A percentile compares a stretch with the other conserved stretches of the same genome.
phyloP scores from a whole-genome alignment of 2,329 filamentous ascomycete species.

The Xylariaceae sp. region DNA sequence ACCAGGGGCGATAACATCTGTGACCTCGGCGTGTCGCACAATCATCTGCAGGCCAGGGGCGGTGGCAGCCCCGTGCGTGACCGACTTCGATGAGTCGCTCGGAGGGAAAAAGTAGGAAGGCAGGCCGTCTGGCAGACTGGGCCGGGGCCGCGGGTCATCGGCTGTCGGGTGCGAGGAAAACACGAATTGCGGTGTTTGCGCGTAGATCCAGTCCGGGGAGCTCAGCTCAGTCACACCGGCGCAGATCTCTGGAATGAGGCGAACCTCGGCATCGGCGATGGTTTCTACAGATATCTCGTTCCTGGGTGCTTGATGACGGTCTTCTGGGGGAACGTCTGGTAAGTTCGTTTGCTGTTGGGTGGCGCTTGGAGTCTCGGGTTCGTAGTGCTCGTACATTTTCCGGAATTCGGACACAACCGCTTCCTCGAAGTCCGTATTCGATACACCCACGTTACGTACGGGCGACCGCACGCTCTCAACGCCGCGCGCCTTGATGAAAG shows the following conservation, averaged over 20 bases:
- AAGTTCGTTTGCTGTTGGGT: neutral
- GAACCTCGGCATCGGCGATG: constrained; percentile 45
- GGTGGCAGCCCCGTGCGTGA: constrained; percentile 22
- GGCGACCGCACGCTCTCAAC: constrained; percentile 87
- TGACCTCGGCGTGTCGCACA: constrained; percentile 36
- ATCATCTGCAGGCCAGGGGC: constrained; percentile 26
- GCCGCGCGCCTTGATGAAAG: constrained; percentile 72
- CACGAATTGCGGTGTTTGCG: constrained; percentile 79
- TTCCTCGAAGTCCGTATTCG: constrained; percentile 39
- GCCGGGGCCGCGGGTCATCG: constrained; percentile 52
- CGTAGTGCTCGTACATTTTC: constrained; percentile 51
- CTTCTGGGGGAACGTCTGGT: too few relatives aligned
- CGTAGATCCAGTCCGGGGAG: constrained; percentile 71
- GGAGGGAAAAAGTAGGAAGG: constrained; percentile 36
- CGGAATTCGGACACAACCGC: constrained; percentile 62
- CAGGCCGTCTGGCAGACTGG: constrained; percentile 37
- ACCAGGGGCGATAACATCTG: constrained; percentile 11
- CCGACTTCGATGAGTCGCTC: too few relatives aligned
- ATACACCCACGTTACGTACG: constrained; percentile 70
- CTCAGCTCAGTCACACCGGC: constrained; percentile 59
- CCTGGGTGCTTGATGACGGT: constrained; percentile 2
- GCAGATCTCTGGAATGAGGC: constrained; percentile 47
- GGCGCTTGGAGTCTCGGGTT: neutral
- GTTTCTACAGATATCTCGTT: constrained; percentile 25
- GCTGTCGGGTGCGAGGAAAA: constrained; percentile 58